Percentiles rank a stretch among this genome's conserved stretches.
These are phyloP conservation scores for Theileria annulata DNA, from an alignment of 169 alveolate genomes.

Conservation along the genomic window DNA sequence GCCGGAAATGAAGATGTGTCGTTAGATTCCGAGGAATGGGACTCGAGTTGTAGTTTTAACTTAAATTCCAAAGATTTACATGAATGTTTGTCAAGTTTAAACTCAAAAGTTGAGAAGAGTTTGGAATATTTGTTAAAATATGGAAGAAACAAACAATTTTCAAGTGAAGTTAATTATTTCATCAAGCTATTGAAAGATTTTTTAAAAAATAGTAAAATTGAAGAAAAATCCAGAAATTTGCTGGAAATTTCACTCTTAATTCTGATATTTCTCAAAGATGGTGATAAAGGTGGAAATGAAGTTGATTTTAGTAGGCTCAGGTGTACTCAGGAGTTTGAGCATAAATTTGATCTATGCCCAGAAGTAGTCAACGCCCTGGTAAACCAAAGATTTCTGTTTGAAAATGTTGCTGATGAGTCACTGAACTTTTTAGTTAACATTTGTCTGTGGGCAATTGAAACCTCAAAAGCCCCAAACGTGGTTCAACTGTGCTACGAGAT, in stretches of 20 bases:
- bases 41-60: not conserved
- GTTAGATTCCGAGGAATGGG: not conserved
- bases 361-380: not conserved
- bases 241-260: slow-evolving; percentile 29
- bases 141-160: not conserved
- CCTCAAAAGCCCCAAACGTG: slow-evolving; percentile 15
- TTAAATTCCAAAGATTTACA: not conserved
- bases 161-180: not conserved
- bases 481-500: slow-evolving; percentile 27
- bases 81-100: not conserved
- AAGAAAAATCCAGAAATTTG: slow-evolving; percentile 7
- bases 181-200: not conserved
- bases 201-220: not conserved
- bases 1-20: not conserved
- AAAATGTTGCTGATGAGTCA: not conserved
- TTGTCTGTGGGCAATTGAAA: slow-evolving; percentile 45
- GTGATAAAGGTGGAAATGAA: not conserved
- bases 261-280: slow-evolving; percentile 4
- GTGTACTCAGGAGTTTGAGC: not conserved
- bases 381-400: not conserved
- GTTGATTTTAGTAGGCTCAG: not conserved
- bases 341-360: slow-evolving; percentile 10
- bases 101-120: not conserved
- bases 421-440: slow-evolving; percentile 1
- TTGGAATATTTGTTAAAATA: not conserved